These are phyloP conservation scores for Kazachstania sp. DNA, from an alignment of 1,139 yeast genomes.

Conservation along the genomic window DNA sequence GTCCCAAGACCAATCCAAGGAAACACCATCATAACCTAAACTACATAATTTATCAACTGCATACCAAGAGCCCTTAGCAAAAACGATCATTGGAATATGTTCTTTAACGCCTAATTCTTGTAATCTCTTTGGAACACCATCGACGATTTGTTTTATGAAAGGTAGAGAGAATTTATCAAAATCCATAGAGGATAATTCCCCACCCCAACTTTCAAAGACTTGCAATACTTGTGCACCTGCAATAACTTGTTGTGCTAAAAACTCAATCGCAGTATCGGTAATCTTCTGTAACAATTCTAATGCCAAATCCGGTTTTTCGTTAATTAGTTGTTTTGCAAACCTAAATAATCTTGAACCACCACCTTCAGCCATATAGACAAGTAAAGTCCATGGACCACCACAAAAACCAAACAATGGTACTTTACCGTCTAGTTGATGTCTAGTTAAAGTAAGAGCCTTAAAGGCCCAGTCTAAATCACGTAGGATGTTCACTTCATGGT, in stretches of 20 bases:
- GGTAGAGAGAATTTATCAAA: constrained; percentile 85
- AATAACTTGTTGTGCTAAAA: constrained; percentile 84
- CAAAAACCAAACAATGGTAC: constrained; percentile 93
- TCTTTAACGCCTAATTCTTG: constrained; percentile 62
- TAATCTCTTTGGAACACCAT: constrained; percentile 60
- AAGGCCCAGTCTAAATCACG: constrained; percentile 90
- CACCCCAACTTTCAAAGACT: constrained; percentile 97
- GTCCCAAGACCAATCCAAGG: constrained; percentile 84
- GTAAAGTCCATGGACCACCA: constrained; percentile 96
- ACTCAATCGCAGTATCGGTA: constrained; percentile 86
- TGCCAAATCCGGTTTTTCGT: constrained; percentile 63
- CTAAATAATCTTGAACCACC: constrained; percentile 91
- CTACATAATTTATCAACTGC: constrained; percentile 81
- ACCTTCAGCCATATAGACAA: constrained; percentile 97
- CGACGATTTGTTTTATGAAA: constrained; percentile 68
- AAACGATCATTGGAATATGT: constrained; percentile 76
- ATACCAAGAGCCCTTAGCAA: constrained; percentile 97
- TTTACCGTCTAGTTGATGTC: constrained; percentile 75
- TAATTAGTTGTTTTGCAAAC: constrained; percentile 88
- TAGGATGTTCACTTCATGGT: constrained; percentile 56
- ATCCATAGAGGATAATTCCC: constrained; percentile 86
- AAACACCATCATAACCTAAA: constrained; percentile 78
- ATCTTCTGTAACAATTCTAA: constrained; percentile 66
- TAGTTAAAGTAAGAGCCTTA: constrained; percentile 79
- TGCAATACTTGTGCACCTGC: constrained; percentile 99